phyloP scores from a whole-genome alignment of 768 basidiomycete species.

The Kwoniella newhampshirensis region DNA sequence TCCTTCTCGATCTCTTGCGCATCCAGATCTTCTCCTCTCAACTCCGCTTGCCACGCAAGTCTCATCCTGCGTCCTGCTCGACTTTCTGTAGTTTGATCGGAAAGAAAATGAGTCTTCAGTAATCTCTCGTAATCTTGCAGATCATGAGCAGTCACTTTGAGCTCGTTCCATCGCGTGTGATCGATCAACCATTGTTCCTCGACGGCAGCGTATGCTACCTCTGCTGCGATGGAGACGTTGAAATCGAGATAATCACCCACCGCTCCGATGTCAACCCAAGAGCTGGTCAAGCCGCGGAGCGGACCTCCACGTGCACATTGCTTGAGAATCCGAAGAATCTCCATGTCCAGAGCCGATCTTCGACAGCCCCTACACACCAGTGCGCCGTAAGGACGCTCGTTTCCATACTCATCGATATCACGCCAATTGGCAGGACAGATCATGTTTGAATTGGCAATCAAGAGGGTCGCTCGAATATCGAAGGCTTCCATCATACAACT shows the following conservation, averaged over 20 bases:
- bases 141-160: constrained; percentile 3
- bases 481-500: constrained; percentile 15
- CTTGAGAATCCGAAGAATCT: not conserved
- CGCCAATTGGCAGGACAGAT: not conserved
- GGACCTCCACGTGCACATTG: constrained; percentile 3
- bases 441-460: no score
- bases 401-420: constrained; percentile 13
- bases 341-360: not conserved
- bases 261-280: not conserved
- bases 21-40: constrained; percentile 13
- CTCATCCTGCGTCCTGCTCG: not conserved
- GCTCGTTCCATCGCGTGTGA: constrained; percentile 20
- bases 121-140: constrained; percentile 13
- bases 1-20: constrained; percentile 2
- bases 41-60: constrained; percentile 8
- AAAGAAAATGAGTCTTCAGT: not conserved
- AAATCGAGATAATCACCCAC: constrained; percentile 6
- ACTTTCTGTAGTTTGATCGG: not conserved
- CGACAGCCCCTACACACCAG: constrained; percentile 10
- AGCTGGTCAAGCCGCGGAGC: not conserved
- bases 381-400: not conserved
- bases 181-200: constrained; percentile 19
- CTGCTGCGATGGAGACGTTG: not conserved
- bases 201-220: not conserved
- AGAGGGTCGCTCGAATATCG: not conserved